Percentiles rank a stretch among this genome's conserved stretches.
Evolutionary conservation across 306 rosid genomes (phyloP).

Genomic region (Vigna mungo): DNA sequence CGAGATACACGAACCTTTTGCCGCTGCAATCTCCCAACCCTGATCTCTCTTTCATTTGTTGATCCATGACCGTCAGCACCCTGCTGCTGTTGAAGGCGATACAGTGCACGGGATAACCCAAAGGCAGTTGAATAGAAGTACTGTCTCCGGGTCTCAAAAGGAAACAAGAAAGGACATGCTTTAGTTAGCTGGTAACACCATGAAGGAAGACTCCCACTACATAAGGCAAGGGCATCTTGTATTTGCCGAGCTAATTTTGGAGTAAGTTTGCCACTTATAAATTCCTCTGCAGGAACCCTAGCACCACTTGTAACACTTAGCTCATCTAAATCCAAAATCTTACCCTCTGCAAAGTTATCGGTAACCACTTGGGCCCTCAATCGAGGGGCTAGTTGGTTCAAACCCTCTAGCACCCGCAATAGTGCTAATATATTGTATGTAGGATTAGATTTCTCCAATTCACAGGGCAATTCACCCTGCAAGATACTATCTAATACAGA

Average conservation of each 20-base stretch:
- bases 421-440: constrained; percentile 88
- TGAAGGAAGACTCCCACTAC: constrained; percentile 98
- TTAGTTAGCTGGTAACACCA: constrained; percentile 99
- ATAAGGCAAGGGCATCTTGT: constrained; percentile 99
- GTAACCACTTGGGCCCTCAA: constrained; percentile 75
- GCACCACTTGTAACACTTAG: constrained; percentile 60
- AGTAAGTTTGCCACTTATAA: constrained; percentile 92
- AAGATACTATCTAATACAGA: constrained; percentile 90
- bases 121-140: constrained; percentile 98
- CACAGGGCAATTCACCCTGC: constrained; percentile 97
- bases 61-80: constrained; percentile 98
- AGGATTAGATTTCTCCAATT: constrained; percentile 86
- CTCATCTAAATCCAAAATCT: constrained; percentile 64
- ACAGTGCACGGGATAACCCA: constrained; percentile 93
- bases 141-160: constrained; percentile 94
- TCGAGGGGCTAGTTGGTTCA: constrained; percentile 95
- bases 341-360: constrained; percentile 82
- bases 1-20: constrained; percentile 98
- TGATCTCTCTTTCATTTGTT: constrained; percentile 85
- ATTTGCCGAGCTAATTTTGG: constrained; percentile 97
- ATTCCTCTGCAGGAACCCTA: constrained; percentile 78
- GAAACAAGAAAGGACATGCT: constrained; percentile 97
- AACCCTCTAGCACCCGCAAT: constrained; percentile 90
- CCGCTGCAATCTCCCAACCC: constrained; percentile 98
- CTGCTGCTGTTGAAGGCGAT: constrained; percentile 98